phyloP scores from a whole-genome alignment of 2,329 filamentous ascomycete genomes.

The Aspergillus fijiensis region DNA sequence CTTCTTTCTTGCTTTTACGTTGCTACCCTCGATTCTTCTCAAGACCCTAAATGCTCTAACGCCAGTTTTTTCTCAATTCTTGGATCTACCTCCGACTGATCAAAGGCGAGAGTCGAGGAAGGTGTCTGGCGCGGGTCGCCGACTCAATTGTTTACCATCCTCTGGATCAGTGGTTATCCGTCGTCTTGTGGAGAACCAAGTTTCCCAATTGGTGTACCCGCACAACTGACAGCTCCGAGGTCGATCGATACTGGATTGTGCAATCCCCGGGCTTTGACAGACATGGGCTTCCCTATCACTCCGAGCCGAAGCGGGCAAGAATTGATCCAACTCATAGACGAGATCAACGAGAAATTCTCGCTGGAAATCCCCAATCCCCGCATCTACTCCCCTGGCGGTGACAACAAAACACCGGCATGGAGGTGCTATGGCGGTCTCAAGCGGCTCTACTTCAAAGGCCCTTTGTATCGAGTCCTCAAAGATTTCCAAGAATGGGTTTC shows the following conservation, averaged over 20 bases:
- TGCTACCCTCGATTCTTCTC: not conserved
- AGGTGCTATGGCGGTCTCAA: conserved; percentile 30
- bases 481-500: conserved; percentile 35
- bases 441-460: conserved; percentile 30
- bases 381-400: conserved; percentile 19
- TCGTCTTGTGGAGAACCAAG: too few relatives aligned
- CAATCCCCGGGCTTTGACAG: not conserved
- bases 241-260: not conserved
- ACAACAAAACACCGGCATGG: conserved; percentile 21
- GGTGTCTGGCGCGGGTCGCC: not conserved
- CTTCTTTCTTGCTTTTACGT: not conserved
- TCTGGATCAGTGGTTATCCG: not conserved
- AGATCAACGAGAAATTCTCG: conserved; percentile 36
- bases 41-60: not conserved
- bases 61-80: not conserved
- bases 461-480: conserved; percentile 26
- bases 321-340: conserved; percentile 29
- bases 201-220: too few relatives aligned
- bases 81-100: not conserved
- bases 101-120: not conserved
- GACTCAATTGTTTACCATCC: not conserved
- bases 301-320: conserved; percentile 25
- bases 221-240: not conserved
- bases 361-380: conserved; percentile 34
- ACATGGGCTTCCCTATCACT: conserved; percentile 20